phyloP scores from a whole-genome alignment of 805 yeast species.

The Candida khao-thaluensis region DNA sequence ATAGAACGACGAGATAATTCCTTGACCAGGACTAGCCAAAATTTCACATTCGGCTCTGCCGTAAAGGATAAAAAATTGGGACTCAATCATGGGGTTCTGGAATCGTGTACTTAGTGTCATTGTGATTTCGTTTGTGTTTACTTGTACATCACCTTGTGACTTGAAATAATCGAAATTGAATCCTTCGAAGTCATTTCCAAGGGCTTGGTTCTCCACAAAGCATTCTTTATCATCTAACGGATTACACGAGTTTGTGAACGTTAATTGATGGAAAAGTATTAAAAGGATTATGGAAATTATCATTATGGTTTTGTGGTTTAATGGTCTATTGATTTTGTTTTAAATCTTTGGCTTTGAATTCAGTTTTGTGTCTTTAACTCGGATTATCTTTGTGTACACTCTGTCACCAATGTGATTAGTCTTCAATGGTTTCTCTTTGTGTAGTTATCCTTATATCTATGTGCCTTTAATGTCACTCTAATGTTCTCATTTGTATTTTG shows the following conservation, averaged over 20 bases:
- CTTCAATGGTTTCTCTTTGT: no score
- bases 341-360: no score
- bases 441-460: no score
- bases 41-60: slow-evolving; percentile 40
- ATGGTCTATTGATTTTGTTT: no score
- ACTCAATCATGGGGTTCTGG: slow-evolving; percentile 34
- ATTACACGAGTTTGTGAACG: slow-evolving; percentile 22
- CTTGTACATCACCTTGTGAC: slow-evolving; percentile 10
- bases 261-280: not conserved
- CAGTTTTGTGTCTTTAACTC: no score
- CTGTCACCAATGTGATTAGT: no score
- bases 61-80: slow-evolving; percentile 31
- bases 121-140: not conserved
- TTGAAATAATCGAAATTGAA: slow-evolving; percentile 5
- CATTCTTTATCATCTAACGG: slow-evolving; percentile 25
- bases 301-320: no score
- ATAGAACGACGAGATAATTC: slow-evolving; percentile 40
- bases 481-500: no score
- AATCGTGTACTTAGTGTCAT: slow-evolving; percentile 20
- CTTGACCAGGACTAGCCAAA: slow-evolving; percentile 31
- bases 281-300: no score
- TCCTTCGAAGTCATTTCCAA: slow-evolving; percentile 15
- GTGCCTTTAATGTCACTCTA: no score
- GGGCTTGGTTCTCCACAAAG: slow-evolving; percentile 26
- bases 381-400: no score